phyloP scores from a whole-genome alignment of 2,329 filamentous ascomycete species.

The Cercospora sp. region DNA sequence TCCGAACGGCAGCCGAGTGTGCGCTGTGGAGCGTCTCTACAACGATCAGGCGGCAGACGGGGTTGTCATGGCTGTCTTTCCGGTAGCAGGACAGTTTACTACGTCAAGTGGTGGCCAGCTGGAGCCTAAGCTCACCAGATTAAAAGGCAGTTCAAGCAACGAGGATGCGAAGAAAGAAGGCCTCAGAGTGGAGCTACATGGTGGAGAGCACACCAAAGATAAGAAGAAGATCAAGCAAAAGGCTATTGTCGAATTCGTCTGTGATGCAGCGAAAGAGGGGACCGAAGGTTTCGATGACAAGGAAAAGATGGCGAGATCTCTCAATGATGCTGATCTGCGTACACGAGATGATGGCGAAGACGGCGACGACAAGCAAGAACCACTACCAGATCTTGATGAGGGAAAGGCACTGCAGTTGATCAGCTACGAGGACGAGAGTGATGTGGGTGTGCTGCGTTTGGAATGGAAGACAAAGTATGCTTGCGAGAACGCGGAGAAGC shows the following conservation, averaged over 20 bases:
- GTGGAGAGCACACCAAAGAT: constrained; percentile 55
- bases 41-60: constrained; percentile 52
- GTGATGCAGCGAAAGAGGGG: constrained; percentile 70
- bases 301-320: constrained; percentile 52
- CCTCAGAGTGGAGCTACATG: constrained; percentile 66
- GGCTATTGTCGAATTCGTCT: constrained; percentile 82
- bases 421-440: constrained; percentile 64
- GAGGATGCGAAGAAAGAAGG: constrained; percentile 70
- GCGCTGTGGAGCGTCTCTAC: constrained; percentile 66
- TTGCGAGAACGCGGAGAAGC: constrained; percentile 62
- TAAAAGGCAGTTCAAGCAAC: constrained; percentile 65
- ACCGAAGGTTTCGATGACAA: constrained; percentile 67
- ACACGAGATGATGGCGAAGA: constrained; percentile 40
- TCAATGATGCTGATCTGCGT: constrained; percentile 55
- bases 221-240: constrained; percentile 72
- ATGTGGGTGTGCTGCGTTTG: constrained; percentile 65
- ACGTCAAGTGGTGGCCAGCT: constrained; percentile 59
- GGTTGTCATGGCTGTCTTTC: constrained; percentile 59
- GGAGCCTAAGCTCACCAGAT: constrained; percentile 64
- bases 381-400: constrained; percentile 48
- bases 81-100: constrained; percentile 72
- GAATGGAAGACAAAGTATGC: constrained; percentile 88
- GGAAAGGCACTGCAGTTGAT: constrained; percentile 71
- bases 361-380: constrained; percentile 36
- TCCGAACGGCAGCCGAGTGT: constrained; percentile 71